Evolutionary conservation across 805 yeast species (phyloP), one percentile per base, ranked within the genome.

Genomic region (Candida lessepsii): DNA sequence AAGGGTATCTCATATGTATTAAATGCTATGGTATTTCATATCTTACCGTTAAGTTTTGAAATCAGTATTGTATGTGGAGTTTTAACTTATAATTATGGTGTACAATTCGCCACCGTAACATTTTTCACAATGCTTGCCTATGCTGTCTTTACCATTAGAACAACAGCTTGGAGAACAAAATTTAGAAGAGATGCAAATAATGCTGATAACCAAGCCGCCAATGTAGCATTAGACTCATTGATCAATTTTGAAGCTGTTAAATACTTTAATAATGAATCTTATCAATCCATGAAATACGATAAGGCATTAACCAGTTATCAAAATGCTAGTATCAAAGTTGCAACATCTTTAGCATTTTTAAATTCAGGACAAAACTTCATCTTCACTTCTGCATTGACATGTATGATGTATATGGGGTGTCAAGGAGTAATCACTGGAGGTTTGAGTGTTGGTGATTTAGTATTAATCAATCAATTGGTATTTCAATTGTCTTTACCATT

Each of bases 381-480:
- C 23, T 86, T 86, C 64, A 86, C 97, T 0, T 63, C 86, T 29
- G 98, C 99, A 1, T 68, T 93, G 47, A 93, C 99, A 1, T 86
- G 82, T 2, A 93, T 93, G 95, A 93, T 93, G 99, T 93, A 86
- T 60, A 83, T 93, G 95, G 97, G 96, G 11, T 87, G 96, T 53
- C 79, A 81, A 40, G 98, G 98, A 19, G 93, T 93, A n/a, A 80
- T 88, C 10, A 62, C 76, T 2, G 96, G 96, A 0, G 61, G 78
- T 0, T 67, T 93, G 40, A 83, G 95, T 1, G 97, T 93, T 15
- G 99, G 99, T 50, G 99, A 93, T 58, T 71, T 93, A 55, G 98
- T 93, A 15, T 70, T 93, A 45, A 91, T 93, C 49, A 93, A 93
- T 63, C 99, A 93, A 65, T 74, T 93, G 41, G 98, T 93, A 11